Base-by-base conservation (phyloP, 108 stramenopile species). In the Cyclotella choctawhatcheeana region DNA sequence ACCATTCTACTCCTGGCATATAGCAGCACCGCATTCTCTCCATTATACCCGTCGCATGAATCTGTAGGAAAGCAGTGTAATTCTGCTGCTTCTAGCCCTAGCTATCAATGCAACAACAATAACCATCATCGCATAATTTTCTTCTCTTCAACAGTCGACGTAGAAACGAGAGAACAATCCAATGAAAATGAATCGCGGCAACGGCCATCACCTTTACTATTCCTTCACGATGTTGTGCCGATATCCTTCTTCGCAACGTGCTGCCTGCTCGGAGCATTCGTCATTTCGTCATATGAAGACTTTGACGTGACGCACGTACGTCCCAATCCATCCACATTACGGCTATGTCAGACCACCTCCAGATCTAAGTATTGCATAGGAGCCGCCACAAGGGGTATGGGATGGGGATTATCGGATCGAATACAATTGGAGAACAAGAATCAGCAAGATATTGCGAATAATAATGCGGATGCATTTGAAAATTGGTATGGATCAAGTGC, bases 211-310 rank as follows among this genome's bases (percentile, higher is more conserved):
- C 8, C 8, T 40, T 40, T 40, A 12, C 37, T 40, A 6, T 6
- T 40, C 12, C 37, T 40, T 40, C 37, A 50, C 12, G 77, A 78
- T 24, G 3, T 71, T 10, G 1, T 66, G 5, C 64, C 77, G 3
- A 31, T 78, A 31, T 71, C 77, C 2, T 1, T 78, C n/a, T 48
- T 62, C 40, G 26, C 58, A 25, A 55, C 53, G 26, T 22, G 35
- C 25, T 78, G 76, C 18, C 72, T 82, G 13, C 31, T 31, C 13
- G 48, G 10, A 10, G 81, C 81, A 13, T n/a, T 62, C 5, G 13
- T 74, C 10, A 20, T 82, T 21, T 82, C 81, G 30, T 78, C 81
- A 7, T 82, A 76, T 25, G 81, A 82, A 54, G 81, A 82, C 74
- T 82, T 61, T 37, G 81, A 82, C 24, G 81, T 82, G 20, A 82